Base-by-base conservation (phyloP, 805 yeast species). In the Metschnikowia kunwiensis region DNA sequence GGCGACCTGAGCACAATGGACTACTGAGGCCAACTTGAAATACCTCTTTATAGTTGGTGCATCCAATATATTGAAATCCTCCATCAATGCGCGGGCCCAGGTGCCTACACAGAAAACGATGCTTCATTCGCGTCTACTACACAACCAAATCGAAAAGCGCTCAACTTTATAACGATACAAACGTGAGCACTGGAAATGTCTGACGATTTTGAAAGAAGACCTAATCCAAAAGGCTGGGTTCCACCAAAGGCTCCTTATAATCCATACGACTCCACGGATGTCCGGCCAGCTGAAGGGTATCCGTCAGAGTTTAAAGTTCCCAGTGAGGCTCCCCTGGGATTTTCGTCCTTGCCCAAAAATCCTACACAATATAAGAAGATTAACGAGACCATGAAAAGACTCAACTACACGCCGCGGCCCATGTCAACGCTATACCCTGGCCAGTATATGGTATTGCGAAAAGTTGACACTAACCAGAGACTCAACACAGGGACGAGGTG, bases 191-290 rank as follows among this genome's bases (percentile, higher is more conserved):
- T n/a, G n/a, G n/a, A n/a, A n/a, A 42, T 42, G 45, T 31, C 45
- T 19, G 50, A 46, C 43, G 62, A 70, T 14, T 43, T 73, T 30
- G 75, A 77, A 29, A 70, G 88, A 63, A 65, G 86, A 38, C 82
- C 89, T 3, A 79, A 83, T 49, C 89, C 93, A 2, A 73, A 74
- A 5, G 88, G 87, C 0, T 83, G 93, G 93, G 72, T 73, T 0
- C 85, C 79, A 1, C 95, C 95, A 7, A 76, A 72, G 44, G 91
- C 89, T 1, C 93, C 93, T 1, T 86, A 84, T 55, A 86, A 86
- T 50, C 95, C 95, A 5, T 86, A 79, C 52, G 95, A 86, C 53
- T 83, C 89, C 0, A 61, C 74, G 1, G 95, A 86, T 53, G 55
- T 65, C 26, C 68, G 95, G 30, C 95, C 95, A 0, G 75, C 94